Percentiles rank a stretch among this genome's conserved stretches.
phyloP scores from a whole-genome alignment of 805 yeast genomes.

The Starmerella gropengiesseri region DNA sequence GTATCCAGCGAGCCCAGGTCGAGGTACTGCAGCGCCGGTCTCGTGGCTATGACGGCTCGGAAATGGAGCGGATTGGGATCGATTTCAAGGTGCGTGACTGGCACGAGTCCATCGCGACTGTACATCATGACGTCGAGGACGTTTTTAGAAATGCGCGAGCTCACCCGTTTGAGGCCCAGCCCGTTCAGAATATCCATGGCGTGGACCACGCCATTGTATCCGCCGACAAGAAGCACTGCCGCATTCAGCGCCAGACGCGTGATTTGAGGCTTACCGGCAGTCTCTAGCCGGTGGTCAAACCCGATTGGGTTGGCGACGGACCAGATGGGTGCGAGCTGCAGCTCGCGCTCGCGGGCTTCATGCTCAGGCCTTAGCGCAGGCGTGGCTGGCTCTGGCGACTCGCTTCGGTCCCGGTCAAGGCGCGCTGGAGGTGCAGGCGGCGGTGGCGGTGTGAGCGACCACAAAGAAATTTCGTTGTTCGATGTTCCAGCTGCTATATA shows the following conservation, averaged over 20 bases:
- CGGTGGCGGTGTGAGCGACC: conserved; percentile 12
- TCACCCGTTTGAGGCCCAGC: conserved; percentile 23
- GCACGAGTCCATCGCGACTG: conserved; percentile 20
- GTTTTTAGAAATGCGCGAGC: conserved; percentile 25
- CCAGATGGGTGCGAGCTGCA: conserved; percentile 12
- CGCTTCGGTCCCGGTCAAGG: no score
- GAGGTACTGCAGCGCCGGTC: conserved; percentile 26
- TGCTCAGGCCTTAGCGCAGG: background rate
- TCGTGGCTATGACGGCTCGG: conserved; percentile 25
- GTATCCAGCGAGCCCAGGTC: conserved; percentile 23
- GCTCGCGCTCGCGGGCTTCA: conserved; percentile 2
- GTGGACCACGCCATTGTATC: conserved; percentile 25
- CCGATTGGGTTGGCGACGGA: conserved; percentile 13
- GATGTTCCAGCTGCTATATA: conserved; percentile 12
- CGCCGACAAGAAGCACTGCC: conserved; percentile 25
- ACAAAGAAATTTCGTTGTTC: conserved; percentile 9
- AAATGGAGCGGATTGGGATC: conserved; percentile 27
- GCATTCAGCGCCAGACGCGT: conserved; percentile 27
- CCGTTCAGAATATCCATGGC: conserved; percentile 27
- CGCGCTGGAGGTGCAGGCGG: background rate
- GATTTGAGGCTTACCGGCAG: conserved; percentile 18
- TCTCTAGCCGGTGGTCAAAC: conserved; percentile 10
- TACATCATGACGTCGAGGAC: conserved; percentile 23
- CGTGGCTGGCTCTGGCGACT: background rate
- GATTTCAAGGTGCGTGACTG: conserved; percentile 25